Percentiles rank a stretch among this genome's conserved stretches.
These are phyloP conservation scores for Hsuehochloa calcarea DNA, from an alignment of 176 grass and related monocot species.

Conservation along the genomic window DNA sequence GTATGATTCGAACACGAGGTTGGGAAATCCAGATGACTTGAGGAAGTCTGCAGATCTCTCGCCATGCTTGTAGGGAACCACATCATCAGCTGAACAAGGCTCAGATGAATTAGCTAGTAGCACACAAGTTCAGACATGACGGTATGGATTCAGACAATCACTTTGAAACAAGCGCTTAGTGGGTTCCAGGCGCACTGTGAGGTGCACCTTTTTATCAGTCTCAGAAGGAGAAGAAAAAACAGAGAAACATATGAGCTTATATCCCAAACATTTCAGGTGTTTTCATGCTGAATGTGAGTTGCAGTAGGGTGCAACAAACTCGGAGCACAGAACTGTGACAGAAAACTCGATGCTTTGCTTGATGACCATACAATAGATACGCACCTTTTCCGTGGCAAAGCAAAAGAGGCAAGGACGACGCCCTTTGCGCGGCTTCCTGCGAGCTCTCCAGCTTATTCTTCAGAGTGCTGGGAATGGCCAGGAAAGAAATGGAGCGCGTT, in stretches of 20 bases:
- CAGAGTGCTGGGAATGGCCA: conserved; percentile 51
- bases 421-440: conserved; percentile 64
- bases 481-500: not conserved
- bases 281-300: not conserved
- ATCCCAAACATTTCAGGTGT: not conserved
- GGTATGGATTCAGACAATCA: not conserved
- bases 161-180: not conserved
- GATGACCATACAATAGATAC: not conserved
- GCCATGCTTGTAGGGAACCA: not conserved
- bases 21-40: not conserved
- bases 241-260: not conserved
- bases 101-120: not conserved
- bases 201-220: not conserved
- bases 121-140: not conserved
- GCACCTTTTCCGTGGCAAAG: conserved; percentile 96
- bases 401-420: conserved; percentile 81
- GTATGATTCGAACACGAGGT: not conserved
- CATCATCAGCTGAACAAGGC: not conserved
- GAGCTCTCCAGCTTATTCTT: conserved; percentile 84
- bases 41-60: not conserved
- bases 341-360: not conserved
- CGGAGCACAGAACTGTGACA: not conserved
- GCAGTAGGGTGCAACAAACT: not conserved
- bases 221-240: not conserved
- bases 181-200: not conserved